Evolutionary conservation across 495 filamentous ascomycete genomes (phyloP).

Genomic region (Schizothecium vesticola): DNA sequence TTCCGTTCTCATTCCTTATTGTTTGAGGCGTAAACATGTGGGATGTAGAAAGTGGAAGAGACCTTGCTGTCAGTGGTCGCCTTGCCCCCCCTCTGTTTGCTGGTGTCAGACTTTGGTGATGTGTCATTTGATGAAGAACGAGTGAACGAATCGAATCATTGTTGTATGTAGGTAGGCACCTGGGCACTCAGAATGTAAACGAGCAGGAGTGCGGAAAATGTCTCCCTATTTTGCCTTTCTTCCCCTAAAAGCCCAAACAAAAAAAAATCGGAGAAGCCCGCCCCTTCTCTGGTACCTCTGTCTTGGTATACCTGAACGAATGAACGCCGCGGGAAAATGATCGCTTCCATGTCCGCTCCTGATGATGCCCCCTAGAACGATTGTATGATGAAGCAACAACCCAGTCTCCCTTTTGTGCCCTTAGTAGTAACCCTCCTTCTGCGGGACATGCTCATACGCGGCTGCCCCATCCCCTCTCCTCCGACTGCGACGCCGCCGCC

Average conservation of each 20-base stretch:
- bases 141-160: neutral
- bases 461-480: neutral
- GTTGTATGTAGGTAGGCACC: too few species aligned
- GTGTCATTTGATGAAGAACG: neutral
- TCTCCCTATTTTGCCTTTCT: neutral
- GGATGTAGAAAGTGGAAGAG: neutral
- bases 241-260: neutral
- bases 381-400: neutral
- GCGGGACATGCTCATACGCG: neutral
- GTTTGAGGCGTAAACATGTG: neutral
- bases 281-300: neutral
- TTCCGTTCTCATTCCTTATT: neutral
- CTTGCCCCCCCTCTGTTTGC: neutral
- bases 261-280: neutral
- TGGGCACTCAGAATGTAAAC: neutral
- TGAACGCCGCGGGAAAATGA: neutral
- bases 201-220: neutral
- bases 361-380: neutral
- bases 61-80: neutral
- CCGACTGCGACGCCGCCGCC: neutral
- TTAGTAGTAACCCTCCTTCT: neutral
- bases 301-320: neutral
- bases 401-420: neutral
- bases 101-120: neutral
- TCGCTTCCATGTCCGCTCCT: neutral